A percentile compares a stretch with the other conserved stretches of the same genome.
Conservation (phyloP, 495 filamentous ascomycete species). For the Penicillium daleae region DNA sequence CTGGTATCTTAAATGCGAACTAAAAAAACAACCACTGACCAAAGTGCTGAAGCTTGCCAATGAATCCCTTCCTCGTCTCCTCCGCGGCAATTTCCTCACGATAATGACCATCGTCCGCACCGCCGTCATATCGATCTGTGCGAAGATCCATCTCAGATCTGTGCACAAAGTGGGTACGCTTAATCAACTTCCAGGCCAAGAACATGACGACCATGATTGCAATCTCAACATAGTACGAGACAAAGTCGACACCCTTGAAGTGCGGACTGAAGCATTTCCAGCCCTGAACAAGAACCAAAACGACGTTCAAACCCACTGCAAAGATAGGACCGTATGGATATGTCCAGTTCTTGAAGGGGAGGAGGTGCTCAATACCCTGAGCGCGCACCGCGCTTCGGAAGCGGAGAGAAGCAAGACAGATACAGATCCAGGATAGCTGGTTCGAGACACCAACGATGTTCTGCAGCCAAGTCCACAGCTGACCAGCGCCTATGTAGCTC, state of each 20-base stretch:
- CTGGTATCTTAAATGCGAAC: not conserved
- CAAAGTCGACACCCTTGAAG: slow-evolving; percentile 56
- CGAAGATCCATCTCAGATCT: slow-evolving; percentile 52
- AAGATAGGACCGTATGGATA: slow-evolving; percentile 61
- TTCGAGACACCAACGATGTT: slow-evolving; percentile 67
- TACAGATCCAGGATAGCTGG: slow-evolving; percentile 64
- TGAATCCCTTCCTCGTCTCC: slow-evolving; percentile 22
- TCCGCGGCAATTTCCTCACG: slow-evolving; percentile 8
- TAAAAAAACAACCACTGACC: slow-evolving; percentile 44
- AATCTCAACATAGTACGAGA: slow-evolving; percentile 56
- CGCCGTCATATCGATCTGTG: slow-evolving; percentile 53
- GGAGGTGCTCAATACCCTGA: slow-evolving; percentile 59
- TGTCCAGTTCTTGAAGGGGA: slow-evolving; percentile 66
- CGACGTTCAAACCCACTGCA: slow-evolving; percentile 52
- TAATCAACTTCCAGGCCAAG: slow-evolving; percentile 53
- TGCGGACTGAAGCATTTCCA: slow-evolving; percentile 60
- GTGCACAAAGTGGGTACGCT: slow-evolving; percentile 46
- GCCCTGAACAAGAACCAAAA: slow-evolving; percentile 63
- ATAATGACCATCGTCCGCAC: slow-evolving; percentile 12
- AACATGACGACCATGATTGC: slow-evolving; percentile 56
- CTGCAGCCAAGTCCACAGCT: slow-evolving; percentile 62
- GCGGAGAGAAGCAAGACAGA: slow-evolving; percentile 60
- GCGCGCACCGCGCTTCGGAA: slow-evolving; percentile 57
- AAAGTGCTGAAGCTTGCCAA: slow-evolving; percentile 29
- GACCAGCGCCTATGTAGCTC: slow-evolving; percentile 63